These are phyloP conservation scores for Saksenaea vasiformis DNA, from an alignment of 371 early-diverging fungal genomes.

Conservation along the genomic window DNA sequence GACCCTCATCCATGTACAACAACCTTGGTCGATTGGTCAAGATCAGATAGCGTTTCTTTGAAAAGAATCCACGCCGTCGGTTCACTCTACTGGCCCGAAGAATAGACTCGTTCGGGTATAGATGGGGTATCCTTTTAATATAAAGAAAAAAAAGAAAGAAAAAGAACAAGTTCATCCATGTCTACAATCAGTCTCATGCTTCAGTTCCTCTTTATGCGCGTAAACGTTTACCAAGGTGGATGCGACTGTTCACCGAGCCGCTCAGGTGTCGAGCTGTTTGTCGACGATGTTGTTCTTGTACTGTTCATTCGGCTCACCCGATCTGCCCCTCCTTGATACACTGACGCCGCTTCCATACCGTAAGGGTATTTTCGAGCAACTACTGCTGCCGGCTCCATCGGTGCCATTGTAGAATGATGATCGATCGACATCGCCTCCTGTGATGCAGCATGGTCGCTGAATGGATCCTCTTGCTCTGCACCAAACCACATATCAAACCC, in stretches of 20 bases:
- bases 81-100: slow-evolving; percentile 59
- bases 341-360: neutral
- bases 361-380: slow-evolving; percentile 5
- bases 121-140: slow-evolving; percentile 40
- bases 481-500: slow-evolving; percentile 38
- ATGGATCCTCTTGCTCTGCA: slow-evolving; percentile 14
- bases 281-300: slow-evolving; percentile 2
- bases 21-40: slow-evolving; percentile 74
- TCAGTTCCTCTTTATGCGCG: neutral
- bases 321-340: neutral
- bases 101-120: slow-evolving; percentile 66
- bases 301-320: neutral
- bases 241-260: slow-evolving; percentile 29
- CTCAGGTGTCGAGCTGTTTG: slow-evolving; percentile 19
- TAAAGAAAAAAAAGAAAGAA: too few relatives aligned
- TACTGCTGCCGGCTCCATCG: neutral
- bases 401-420: slow-evolving; percentile 3
- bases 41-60: slow-evolving; percentile 63
- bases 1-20: slow-evolving; percentile 66
- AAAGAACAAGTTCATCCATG: neutral
- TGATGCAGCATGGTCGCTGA: slow-evolving; percentile 8
- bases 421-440: neutral
- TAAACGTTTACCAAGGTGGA: slow-evolving; percentile 34
- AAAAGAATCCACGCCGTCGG: slow-evolving; percentile 63
- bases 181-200: neutral